phyloP scores from a whole-genome alignment of 2,329 filamentous ascomycete species.

The Aspergillus terreus region DNA sequence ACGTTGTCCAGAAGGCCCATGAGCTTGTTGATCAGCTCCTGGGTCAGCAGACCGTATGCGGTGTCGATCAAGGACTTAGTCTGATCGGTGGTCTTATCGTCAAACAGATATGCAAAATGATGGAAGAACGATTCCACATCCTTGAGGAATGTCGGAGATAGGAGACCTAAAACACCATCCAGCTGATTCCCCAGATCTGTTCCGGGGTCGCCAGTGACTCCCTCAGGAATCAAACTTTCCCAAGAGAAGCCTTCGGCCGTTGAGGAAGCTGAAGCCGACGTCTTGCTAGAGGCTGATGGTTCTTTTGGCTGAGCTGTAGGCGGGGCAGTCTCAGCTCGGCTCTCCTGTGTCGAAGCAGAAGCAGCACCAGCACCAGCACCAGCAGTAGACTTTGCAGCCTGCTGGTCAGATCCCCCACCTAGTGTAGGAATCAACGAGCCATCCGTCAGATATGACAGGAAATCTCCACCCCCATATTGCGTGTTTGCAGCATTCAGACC shows the following conservation, averaged over 20 bases:
- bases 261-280: constrained; percentile 1
- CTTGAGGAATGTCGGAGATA: constrained; percentile 26
- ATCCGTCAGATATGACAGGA: not conserved
- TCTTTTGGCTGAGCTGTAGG: not conserved
- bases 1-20: constrained; percentile 16
- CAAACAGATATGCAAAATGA: constrained; percentile 30
- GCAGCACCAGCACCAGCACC: constrained; percentile 3
- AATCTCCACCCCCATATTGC: constrained; percentile 4
- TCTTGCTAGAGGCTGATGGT: not conserved
- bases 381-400: not conserved
- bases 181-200: constrained; percentile 32
- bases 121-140: constrained; percentile 33
- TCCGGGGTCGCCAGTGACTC: constrained; percentile 13
- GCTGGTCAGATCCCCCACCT: not conserved
- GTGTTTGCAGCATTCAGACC: not conserved
- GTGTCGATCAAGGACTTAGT: constrained; percentile 25
- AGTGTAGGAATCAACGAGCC: not conserved
- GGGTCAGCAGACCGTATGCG: constrained; percentile 21
- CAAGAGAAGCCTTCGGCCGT: not conserved
- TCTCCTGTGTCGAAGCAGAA: not conserved
- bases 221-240: constrained; percentile 9
- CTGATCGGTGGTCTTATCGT: constrained; percentile 29
- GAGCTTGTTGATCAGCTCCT: constrained; percentile 22
- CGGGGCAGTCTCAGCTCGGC: not conserved
- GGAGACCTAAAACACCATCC: constrained; percentile 21